Conservation (phyloP, 805 yeast species). For the Teunomyces lycoperdinae region DNA sequence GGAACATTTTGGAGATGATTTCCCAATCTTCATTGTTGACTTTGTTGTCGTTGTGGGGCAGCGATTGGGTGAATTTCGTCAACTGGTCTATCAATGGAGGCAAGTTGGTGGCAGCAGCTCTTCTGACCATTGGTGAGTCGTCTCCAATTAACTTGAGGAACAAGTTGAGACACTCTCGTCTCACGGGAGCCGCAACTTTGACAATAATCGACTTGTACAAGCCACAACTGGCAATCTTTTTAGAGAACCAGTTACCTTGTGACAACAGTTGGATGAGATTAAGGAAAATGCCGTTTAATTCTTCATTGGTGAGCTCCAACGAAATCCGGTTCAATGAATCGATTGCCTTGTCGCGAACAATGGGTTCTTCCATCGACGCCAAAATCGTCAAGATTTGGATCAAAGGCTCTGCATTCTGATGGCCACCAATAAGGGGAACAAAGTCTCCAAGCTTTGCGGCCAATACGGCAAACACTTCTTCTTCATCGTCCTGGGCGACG, state of each 20-base stretch:
- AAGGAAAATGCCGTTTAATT: conserved; percentile 63
- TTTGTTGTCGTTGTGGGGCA: conserved; percentile 29
- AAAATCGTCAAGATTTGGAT: conserved; percentile 72
- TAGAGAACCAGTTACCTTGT: conserved; percentile 91
- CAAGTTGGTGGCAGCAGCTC: conserved; percentile 85
- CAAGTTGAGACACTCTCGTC: conserved; percentile 62
- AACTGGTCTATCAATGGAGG: conserved; percentile 67
- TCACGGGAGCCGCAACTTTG: conserved; percentile 51
- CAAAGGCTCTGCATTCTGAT: conserved; percentile 47
- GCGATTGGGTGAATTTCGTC: conserved; percentile 42
- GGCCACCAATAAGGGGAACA: conserved; percentile 88
- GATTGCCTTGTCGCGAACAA: conserved; percentile 93
- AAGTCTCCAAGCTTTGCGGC: conserved; percentile 89
- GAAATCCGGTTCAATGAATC: conserved; percentile 76
- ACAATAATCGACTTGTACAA: conserved; percentile 69
- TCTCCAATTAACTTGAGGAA: conserved; percentile 75
- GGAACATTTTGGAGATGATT: conserved; percentile 77
- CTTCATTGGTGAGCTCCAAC: conserved; percentile 56
- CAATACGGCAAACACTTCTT: conserved; percentile 91
- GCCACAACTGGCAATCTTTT: conserved; percentile 89
- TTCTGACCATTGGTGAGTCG: conserved; percentile 97
- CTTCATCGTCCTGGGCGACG: conserved; percentile 95
- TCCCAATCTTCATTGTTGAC: conserved; percentile 70
- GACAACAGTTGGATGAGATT: conserved; percentile 77
- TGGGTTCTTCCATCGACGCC: conserved; percentile 92